phyloP scores from a whole-genome alignment of 2,329 filamentous ascomycete genomes.

The Geosmithia flava region DNA sequence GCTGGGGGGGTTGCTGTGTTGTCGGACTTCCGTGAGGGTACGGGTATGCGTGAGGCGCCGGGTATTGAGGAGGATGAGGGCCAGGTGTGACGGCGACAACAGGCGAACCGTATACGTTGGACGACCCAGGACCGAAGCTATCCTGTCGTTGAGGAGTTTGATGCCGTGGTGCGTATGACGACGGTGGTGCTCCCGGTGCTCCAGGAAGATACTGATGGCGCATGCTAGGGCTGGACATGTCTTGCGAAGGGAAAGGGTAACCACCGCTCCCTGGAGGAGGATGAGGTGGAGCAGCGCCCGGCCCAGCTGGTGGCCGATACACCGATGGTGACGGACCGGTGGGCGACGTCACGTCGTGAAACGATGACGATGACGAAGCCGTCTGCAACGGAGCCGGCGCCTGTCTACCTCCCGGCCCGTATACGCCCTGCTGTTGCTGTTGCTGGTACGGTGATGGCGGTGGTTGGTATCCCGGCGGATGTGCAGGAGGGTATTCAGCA shows the following conservation, averaged over 20 bases:
- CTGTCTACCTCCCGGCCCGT: slow-evolving; percentile 21
- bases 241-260: slow-evolving; percentile 38
- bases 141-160: slow-evolving; percentile 23
- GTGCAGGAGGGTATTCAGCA: slow-evolving; percentile 13
- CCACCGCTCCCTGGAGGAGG: slow-evolving; percentile 26
- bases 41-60: slow-evolving; percentile 39
- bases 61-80: slow-evolving; percentile 33
- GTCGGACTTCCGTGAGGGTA: slow-evolving; percentile 42
- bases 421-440: slow-evolving; percentile 24
- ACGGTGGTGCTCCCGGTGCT: slow-evolving; percentile 20
- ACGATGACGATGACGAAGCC: slow-evolving; percentile 20
- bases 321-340: slow-evolving; percentile 31
- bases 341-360: slow-evolving; percentile 38
- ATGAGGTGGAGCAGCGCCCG: slow-evolving; percentile 1
- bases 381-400: slow-evolving; percentile 34
- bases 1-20: slow-evolving; percentile 22
- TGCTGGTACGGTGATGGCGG: slow-evolving; percentile 24
- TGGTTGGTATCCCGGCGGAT: slow-evolving; percentile 16
- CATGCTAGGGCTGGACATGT: slow-evolving; percentile 36
- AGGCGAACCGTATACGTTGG: slow-evolving; percentile 25
- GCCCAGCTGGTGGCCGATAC: slow-evolving; percentile 20
- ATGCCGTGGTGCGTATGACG: neutral
- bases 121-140: slow-evolving; percentile 26
- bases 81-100: slow-evolving; percentile 30
- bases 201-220: slow-evolving; percentile 36